Conservation (phyloP, 2,329 filamentous ascomycete genomes). For the Epichloe aotearoae region DNA sequence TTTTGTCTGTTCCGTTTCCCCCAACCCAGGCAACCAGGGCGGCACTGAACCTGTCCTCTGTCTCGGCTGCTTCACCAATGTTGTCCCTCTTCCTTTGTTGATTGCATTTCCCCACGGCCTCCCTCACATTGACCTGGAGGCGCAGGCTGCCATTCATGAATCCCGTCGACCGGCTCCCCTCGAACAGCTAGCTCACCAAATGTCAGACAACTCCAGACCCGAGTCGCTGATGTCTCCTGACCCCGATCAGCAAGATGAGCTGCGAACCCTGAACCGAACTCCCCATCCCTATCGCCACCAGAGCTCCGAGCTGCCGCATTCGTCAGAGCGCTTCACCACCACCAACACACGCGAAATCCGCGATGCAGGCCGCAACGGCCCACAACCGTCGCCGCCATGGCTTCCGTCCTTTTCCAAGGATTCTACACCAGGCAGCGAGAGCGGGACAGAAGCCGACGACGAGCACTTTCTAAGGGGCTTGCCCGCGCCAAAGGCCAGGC, state of each 20-base stretch:
- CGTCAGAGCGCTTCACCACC: slow-evolving; percentile 27
- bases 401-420: slow-evolving; percentile 30
- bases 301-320: slow-evolving; percentile 39
- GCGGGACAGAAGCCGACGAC: slow-evolving; percentile 90
- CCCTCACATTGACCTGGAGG: neutral
- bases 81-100: neutral
- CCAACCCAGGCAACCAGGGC: neutral
- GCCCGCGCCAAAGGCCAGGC: slow-evolving; percentile 60
- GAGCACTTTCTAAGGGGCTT: slow-evolving; percentile 79
- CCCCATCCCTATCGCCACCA: slow-evolving; percentile 56
- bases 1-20: neutral
- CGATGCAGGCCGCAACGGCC: slow-evolving; percentile 8
- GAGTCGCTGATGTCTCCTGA: slow-evolving; percentile 20
- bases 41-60: neutral
- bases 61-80: neutral
- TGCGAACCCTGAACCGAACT: slow-evolving; percentile 44
- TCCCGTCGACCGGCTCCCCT: slow-evolving; percentile 8
- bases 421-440: slow-evolving; percentile 61
- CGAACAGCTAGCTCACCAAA: slow-evolving; percentile 11
- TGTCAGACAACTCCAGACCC: slow-evolving; percentile 30
- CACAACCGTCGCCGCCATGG: slow-evolving; percentile 12
- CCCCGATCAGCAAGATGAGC: slow-evolving; percentile 21
- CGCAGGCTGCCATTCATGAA: slow-evolving; percentile 3
- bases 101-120: neutral
- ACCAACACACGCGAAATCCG: slow-evolving; percentile 7